A percentile compares a stretch with the other conserved stretches of the same genome.
Conservation (phyloP, 495 filamentous ascomycete species). For the Astrothelium macrocarpum region DNA sequence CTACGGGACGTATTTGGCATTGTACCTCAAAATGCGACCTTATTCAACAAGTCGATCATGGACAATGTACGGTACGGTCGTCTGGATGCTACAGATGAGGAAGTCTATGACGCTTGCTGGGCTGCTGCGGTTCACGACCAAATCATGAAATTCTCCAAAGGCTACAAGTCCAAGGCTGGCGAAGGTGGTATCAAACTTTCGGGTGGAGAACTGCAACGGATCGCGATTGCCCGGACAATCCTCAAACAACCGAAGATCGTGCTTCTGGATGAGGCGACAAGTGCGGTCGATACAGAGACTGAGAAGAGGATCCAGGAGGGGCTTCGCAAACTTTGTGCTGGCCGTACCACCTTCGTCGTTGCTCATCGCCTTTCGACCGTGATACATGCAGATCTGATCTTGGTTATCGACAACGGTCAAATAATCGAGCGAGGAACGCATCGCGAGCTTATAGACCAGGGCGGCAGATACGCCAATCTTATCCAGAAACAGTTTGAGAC, state of each 20-base stretch:
- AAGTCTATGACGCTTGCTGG: conserved; percentile 61
- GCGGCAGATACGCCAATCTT: conserved; percentile 19
- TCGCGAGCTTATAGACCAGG: conserved; percentile 39
- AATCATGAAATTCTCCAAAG: conserved; percentile 42
- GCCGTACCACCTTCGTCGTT: conserved; percentile 32
- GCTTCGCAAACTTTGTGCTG: conserved; percentile 32
- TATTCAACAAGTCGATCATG: conserved; percentile 67
- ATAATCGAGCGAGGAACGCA: conserved; percentile 58
- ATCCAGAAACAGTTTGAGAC: conserved; percentile 20
- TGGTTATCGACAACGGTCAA: conserved; percentile 55
- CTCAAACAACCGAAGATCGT: conserved; percentile 42
- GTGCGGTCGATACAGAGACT: conserved; percentile 47
- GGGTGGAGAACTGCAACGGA: conserved; percentile 63
- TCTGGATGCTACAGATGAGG: conserved; percentile 38
- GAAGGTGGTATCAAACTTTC: conserved; percentile 60
- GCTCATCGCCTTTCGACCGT: conserved; percentile 59
- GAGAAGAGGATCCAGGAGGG: conserved; percentile 65
- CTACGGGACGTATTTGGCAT: conserved; percentile 59
- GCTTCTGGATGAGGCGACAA: conserved; percentile 48
- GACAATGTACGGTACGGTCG: conserved; percentile 64
- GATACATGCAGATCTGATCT: conserved; percentile 58
- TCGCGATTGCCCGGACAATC: conserved; percentile 61
- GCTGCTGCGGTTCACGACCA: conserved; percentile 42
- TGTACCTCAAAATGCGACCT: conserved; percentile 56
- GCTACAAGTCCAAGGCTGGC: conserved; percentile 51